Evolutionary conservation across 805 yeast species (phyloP).

Genomic region (Suhomyces emberorum): DNA sequence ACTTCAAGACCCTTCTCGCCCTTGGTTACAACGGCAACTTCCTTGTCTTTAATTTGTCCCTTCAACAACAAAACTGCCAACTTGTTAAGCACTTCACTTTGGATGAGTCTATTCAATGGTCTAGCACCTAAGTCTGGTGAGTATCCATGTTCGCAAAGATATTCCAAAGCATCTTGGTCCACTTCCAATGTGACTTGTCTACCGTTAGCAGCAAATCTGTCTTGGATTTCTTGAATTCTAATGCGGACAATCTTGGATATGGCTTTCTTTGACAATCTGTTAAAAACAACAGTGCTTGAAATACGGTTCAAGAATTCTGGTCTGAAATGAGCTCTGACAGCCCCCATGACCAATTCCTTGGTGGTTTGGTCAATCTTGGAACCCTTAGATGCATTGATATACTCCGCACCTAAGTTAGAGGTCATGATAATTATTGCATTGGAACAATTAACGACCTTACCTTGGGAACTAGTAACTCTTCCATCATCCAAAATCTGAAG

Average conservation of each 20-base stretch:
- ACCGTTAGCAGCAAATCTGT: constrained; percentile 81
- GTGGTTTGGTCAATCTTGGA: constrained; percentile 66
- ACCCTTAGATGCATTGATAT: constrained; percentile 62
- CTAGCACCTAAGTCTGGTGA: constrained; percentile 95
- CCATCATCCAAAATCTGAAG: constrained; percentile 96
- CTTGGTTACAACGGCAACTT: constrained; percentile 64
- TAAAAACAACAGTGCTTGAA: constrained; percentile 88
- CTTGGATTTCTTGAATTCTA: constrained; percentile 79
- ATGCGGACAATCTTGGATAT: constrained; percentile 88
- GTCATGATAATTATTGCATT: constrained; percentile 94
- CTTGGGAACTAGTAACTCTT: constrained; percentile 89
- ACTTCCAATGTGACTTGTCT: constrained; percentile 70
- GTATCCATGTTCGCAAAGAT: constrained; percentile 82
- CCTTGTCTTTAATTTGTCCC: constrained; percentile 87
- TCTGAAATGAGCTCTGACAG: constrained; percentile 87
- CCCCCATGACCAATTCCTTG: constrained; percentile 73
- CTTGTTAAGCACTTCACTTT: constrained; percentile 79
- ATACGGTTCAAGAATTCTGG: constrained; percentile 98
- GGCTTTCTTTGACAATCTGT: constrained; percentile 86
- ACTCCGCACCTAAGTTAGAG: constrained; percentile 94
- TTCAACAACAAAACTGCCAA: constrained; percentile 85
- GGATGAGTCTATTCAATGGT: constrained; percentile 91
- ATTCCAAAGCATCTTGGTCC: constrained; percentile 75
- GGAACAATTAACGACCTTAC: constrained; percentile 89
- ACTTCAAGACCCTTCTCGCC: constrained; percentile 70